Evolutionary conservation across 116 monocot species (phyloP), one percentile per base, ranked within the genome.

Genomic region (Trichopus zeylanicus): DNA sequence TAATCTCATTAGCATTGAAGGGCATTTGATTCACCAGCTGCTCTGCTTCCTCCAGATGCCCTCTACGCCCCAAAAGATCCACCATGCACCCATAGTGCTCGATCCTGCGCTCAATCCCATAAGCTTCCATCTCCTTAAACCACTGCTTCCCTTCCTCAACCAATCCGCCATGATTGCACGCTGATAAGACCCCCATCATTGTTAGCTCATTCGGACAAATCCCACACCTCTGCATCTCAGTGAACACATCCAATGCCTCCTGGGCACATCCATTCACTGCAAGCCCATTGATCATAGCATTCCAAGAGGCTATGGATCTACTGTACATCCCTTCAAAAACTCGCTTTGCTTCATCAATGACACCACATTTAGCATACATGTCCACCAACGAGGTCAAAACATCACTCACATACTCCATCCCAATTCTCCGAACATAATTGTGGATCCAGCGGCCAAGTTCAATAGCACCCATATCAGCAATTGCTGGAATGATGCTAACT

Each of bases 21-120:
- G 78, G 67, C 79, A 79, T 75, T 32, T 31, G 60, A 6, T 65
- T 30, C 28, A 84, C 26, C 53, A 79, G 35, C 57, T 38, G 21
- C 60, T 73, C 73, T 5, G 75, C 84, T 53, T 76, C 79, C 15
- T 54, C 75, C 23, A 84, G 28, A 26, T 37, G 21, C 25, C 84
- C 84, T 22, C 66, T 65, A 51, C 84, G 59, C 1, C 84, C 84
- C 15, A 79, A 31, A 13, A 84, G 49, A 66, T 76, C 84, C 42
- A 75, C 79, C 69, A 84, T 57, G 68, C 84, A 84, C 7, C 75
- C 84, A 29, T 81, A 76, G 57, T 81, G 81, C n/a, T 68, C 61
- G 10, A 81, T 28, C 38, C 46, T 76, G 2, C n/a, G 22, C 5
- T 65, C 28, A 1, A 81, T 28, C 2, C 68, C 60, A 1, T 62